Percentiles rank a stretch among this genome's conserved stretches.
Conservation (phyloP, 2,329 filamentous ascomycete species). For the Nannizziopsis barbatae region DNA sequence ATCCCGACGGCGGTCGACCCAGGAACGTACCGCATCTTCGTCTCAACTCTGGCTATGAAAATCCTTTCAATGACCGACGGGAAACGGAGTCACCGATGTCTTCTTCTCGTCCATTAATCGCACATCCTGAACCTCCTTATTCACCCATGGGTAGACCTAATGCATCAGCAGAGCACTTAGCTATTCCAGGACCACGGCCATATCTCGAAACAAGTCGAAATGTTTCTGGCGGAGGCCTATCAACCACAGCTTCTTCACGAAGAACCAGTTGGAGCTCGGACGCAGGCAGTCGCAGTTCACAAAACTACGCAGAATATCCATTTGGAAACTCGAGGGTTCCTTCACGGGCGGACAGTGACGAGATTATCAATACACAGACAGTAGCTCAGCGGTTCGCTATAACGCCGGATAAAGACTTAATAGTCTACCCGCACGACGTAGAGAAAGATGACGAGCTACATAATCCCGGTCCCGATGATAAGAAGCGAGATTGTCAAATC, state of each 20-base stretch:
- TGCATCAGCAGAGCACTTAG: conserved; percentile 3
- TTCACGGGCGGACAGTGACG: conserved; percentile 52
- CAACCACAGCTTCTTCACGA: conserved; percentile 44
- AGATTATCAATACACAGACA: conserved; percentile 58
- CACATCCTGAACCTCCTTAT: conserved; percentile 5
- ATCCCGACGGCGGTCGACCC: not conserved
- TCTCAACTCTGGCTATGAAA: conserved; percentile 5
- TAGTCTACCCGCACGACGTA: conserved; percentile 60
- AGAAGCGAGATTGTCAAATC: conserved; percentile 51
- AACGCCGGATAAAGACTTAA: conserved; percentile 52
- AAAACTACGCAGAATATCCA: conserved; percentile 41
- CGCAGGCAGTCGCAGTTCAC: conserved; percentile 42
- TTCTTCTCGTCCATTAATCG: conserved; percentile 6
- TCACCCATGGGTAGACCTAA: conserved; percentile 1
- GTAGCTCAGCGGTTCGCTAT: conserved; percentile 66
- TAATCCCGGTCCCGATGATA: conserved; percentile 56
- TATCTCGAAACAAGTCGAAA: conserved; percentile 4
- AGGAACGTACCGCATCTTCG: conserved; percentile 8
- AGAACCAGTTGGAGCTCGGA: conserved; percentile 57
- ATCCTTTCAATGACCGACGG: conserved; percentile 5
- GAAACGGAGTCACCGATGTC: not conserved
- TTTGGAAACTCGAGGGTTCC: conserved; percentile 51
- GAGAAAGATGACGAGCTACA: conserved; percentile 64
- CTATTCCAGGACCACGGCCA: conserved; percentile 3
- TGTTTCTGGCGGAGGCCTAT: conserved; percentile 24